These are phyloP conservation scores for Naganishia sp. DNA, from an alignment of 1,284 basidiomycete species.

Conservation along the genomic window DNA sequence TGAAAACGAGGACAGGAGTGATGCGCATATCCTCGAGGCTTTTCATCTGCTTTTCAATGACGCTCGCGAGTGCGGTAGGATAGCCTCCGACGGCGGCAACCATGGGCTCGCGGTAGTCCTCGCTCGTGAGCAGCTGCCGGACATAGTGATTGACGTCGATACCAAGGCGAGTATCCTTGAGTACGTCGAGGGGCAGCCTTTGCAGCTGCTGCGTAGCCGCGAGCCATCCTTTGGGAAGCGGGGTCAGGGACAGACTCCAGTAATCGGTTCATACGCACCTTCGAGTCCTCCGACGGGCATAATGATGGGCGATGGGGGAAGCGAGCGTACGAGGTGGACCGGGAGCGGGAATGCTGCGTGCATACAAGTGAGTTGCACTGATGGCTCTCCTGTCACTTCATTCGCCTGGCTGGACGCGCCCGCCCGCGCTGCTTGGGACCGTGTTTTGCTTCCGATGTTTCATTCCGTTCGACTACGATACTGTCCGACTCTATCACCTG, in stretches of 20 bases:
- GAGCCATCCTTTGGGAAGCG: slow-evolving; percentile 67
- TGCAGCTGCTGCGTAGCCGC: slow-evolving; percentile 83
- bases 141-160: slow-evolving; percentile 96
- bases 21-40: slow-evolving; percentile 85
- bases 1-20: slow-evolving; percentile 97
- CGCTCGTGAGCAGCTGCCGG: slow-evolving; percentile 71
- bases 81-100: slow-evolving; percentile 92
- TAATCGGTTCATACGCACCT: slow-evolving; percentile 35
- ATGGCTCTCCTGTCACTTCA: background rate
- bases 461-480: too few species aligned
- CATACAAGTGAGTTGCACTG: background rate
- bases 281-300: slow-evolving; percentile 50
- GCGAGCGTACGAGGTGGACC: background rate
- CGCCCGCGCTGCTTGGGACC: slow-evolving; percentile 2
- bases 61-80: slow-evolving; percentile 77
- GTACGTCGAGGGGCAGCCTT: slow-evolving; percentile 74
- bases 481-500: too few species aligned
- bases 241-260: background rate
- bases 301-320: slow-evolving; percentile 2
- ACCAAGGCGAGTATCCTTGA: slow-evolving; percentile 90
- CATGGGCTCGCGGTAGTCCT: slow-evolving; percentile 77
- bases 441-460: slow-evolving; percentile 11
- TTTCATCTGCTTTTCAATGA: slow-evolving; percentile 89
- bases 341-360: background rate
- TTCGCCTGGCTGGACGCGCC: background rate